Conservation (phyloP, 345 rosid genomes). For the Salix koriyanagi region DNA sequence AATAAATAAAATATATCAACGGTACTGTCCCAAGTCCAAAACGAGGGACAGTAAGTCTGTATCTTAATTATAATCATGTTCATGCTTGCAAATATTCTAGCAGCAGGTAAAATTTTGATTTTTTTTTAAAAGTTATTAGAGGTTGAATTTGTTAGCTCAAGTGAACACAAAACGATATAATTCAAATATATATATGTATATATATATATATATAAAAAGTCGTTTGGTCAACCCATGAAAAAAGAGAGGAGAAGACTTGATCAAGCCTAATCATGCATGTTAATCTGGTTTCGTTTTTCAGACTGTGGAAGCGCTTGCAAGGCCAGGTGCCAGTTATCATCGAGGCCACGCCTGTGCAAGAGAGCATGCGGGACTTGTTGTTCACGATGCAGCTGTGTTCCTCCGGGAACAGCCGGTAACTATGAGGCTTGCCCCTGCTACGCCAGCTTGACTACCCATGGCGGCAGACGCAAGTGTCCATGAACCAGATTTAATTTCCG, state of each 20-base stretch:
- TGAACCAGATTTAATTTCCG: conserved; percentile 6
- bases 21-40: too few species aligned
- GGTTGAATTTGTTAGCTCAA: too few species aligned
- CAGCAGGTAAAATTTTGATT: too few species aligned
- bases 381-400: conserved; percentile 68
- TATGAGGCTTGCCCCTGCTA: conserved; percentile 62
- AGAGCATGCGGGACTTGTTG: conserved; percentile 80
- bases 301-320: conserved; percentile 42
- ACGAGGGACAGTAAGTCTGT: too few species aligned
- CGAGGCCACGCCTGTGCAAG: conserved; percentile 55
- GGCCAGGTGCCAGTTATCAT: conserved; percentile 56
- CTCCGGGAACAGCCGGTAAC: conserved; percentile 71
- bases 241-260: background rate
- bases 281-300: background rate
- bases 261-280: background rate
- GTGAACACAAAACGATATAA: too few species aligned
- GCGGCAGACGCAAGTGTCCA: conserved; percentile 78
- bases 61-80: too few species aligned
- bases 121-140: too few species aligned
- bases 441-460: conserved; percentile 64
- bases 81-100: too few species aligned
- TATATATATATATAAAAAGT: too few species aligned
- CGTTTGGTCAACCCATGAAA: too few species aligned
- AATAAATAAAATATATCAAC: too few species aligned
- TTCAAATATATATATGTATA: too few species aligned